phyloP scores from a whole-genome alignment of 805 yeast genomes.

The Ogataea nitratoaversa region DNA sequence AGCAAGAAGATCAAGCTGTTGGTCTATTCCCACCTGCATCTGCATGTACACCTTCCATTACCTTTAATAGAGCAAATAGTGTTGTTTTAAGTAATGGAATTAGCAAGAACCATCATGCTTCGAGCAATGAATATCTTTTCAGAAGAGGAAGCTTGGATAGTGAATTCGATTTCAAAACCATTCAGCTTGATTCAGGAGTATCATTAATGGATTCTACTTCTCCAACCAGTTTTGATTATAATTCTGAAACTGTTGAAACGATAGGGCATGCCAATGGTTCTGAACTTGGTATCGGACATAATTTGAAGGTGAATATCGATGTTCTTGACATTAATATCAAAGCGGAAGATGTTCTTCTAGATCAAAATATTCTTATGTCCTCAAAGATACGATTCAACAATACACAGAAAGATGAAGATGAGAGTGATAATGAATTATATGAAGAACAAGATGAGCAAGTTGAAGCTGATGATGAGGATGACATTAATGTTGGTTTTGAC shows the following conservation, averaged over 20 bases:
- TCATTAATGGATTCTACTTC: neutral
- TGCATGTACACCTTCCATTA: conserved; percentile 29
- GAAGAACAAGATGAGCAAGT: neutral
- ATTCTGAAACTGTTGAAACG: too few species aligned
- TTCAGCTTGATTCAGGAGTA: conserved; percentile 4
- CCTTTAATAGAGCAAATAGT: neutral
- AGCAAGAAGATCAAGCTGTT: neutral
- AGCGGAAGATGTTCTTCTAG: neutral
- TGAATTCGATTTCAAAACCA: conserved; percentile 17
- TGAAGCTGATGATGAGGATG: conserved; percentile 6
- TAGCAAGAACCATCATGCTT: neutral
- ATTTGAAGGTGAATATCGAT: too few species aligned
- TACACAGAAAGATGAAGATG: too few species aligned
- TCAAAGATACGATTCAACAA: too few species aligned
- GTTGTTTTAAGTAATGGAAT: neutral
- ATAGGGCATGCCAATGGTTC: neutral
- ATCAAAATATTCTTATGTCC: too few species aligned
- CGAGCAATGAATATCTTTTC: conserved; percentile 10
- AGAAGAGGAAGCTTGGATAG: conserved; percentile 22
- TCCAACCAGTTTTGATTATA: neutral
- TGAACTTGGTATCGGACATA: too few species aligned
- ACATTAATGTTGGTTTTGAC: conserved; percentile 7
- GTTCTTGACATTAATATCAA: neutral
- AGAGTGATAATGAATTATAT: neutral
- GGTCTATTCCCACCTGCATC: conserved; percentile 28